phyloP scores from a whole-genome alignment of 345 rosid species.

The Sapria himalayana region DNA sequence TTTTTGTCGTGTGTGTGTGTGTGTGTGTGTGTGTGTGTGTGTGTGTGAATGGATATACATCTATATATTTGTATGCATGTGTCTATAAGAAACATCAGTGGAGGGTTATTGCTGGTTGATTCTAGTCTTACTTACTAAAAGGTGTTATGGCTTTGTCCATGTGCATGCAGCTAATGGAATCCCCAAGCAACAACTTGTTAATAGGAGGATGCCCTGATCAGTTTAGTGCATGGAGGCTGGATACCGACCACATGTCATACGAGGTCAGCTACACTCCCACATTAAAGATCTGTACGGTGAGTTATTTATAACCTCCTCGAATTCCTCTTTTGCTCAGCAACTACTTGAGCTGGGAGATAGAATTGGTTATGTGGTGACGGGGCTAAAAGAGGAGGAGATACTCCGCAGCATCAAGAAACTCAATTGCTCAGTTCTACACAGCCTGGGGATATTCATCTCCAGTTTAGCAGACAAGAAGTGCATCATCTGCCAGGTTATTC shows the following conservation, averaged over 20 bases:
- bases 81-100: too few species aligned
- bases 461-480: constrained; percentile 37
- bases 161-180: too few species aligned
- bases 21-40: too few species aligned
- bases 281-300: neutral
- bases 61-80: too few species aligned
- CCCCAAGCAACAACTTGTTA: constrained; percentile 20
- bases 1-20: too few species aligned
- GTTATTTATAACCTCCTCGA: neutral
- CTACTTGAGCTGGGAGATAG: constrained; percentile 74
- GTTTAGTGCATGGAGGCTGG: constrained; percentile 32
- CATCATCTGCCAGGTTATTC: constrained; percentile 64
- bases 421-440: constrained; percentile 19
- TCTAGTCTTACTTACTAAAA: too few species aligned
- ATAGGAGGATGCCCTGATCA: constrained; percentile 29
- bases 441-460: constrained; percentile 14
- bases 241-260: constrained; percentile 37
- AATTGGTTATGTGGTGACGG: constrained; percentile 68
- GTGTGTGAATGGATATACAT: too few species aligned
- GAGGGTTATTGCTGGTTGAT: too few species aligned
- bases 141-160: too few species aligned
- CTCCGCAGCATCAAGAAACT: constrained; percentile 37
- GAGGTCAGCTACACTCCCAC: constrained; percentile 17
- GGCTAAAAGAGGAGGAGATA: constrained; percentile 65
- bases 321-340: constrained; percentile 24